Conservation (phyloP, 176 grass and related monocot genomes). For the Aegilops longissima region DNA sequence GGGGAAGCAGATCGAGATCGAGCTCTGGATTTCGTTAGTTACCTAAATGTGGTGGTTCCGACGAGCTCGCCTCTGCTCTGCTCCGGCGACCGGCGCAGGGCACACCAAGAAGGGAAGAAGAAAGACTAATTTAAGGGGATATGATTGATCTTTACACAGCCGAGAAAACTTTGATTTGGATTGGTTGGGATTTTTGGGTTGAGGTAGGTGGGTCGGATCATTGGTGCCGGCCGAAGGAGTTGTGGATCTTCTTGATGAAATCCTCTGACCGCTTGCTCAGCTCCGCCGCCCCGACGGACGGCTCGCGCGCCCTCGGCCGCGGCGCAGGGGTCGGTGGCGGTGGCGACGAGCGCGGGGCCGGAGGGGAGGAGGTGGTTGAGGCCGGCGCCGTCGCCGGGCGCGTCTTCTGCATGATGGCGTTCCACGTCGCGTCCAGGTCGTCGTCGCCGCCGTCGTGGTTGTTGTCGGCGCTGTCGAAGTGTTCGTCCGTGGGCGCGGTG, state of each 20-base stretch:
- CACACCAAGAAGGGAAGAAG: constrained; percentile 23
- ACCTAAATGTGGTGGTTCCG: constrained; percentile 26
- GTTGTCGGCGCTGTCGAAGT: background rate
- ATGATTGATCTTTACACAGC: background rate
- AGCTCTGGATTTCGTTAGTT: background rate
- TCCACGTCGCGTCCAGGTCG: constrained; percentile 84
- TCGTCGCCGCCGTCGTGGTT: constrained; percentile 24
- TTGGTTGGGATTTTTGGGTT: background rate
- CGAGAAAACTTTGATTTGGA: background rate
- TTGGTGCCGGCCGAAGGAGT: constrained; percentile 46
- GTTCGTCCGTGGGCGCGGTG: background rate
- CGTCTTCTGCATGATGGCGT: constrained; percentile 72
- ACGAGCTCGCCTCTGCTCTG: constrained; percentile 24
- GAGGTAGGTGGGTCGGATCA: background rate
- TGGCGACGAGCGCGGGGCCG: background rate
- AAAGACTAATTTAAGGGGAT: background rate
- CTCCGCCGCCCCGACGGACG: constrained; percentile 54
- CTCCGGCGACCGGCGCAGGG: constrained; percentile 43
- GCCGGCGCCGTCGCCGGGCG: constrained; percentile 2
- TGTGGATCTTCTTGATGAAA: constrained; percentile 82
- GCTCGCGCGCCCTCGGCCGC: constrained; percentile 27
- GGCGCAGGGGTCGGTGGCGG: background rate
- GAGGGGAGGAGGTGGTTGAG: background rate
- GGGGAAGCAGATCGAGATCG: background rate
- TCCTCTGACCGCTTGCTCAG: constrained; percentile 75